phyloP scores from a whole-genome alignment of 805 yeast species.

The Candida fluviatilis region DNA sequence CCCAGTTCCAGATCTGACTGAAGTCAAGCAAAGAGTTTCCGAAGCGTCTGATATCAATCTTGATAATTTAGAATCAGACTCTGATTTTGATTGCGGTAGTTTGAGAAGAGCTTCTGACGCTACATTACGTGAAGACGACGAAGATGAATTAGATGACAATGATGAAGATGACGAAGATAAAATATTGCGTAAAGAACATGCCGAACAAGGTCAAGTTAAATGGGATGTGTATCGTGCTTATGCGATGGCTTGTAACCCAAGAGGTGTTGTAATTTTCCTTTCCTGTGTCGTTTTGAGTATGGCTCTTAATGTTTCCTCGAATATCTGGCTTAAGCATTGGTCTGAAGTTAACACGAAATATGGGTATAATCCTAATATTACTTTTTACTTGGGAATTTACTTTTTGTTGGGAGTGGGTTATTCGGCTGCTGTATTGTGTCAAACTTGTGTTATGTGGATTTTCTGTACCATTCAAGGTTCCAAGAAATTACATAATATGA shows the following conservation, averaged over 20 bases:
- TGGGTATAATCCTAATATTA: conserved; percentile 72
- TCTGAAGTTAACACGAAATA: conserved; percentile 76
- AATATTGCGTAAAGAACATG: conserved; percentile 61
- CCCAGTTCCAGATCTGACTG: conserved; percentile 10
- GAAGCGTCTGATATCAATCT: conserved; percentile 12
- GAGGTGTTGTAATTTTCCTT: conserved; percentile 57
- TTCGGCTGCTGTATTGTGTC: conserved; percentile 57
- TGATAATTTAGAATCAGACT: conserved; percentile 28
- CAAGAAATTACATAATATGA: conserved; percentile 62
- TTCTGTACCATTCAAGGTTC: conserved; percentile 84
- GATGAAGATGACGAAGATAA: conserved; percentile 35
- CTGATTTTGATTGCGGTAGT: conserved; percentile 25
- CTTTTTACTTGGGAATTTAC: conserved; percentile 70
- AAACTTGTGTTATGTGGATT: conserved; percentile 70
- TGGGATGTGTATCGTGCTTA: conserved; percentile 81
- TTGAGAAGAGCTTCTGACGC: conserved; percentile 66
- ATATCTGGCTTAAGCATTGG: conserved; percentile 96
- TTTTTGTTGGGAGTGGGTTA: conserved; percentile 68
- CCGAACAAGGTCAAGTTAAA: conserved; percentile 91
- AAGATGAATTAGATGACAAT: conserved; percentile 20
- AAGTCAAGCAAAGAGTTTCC: conserved; percentile 17
- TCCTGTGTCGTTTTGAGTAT: conserved; percentile 53
- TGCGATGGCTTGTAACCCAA: conserved; percentile 81
- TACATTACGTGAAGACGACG: conserved; percentile 36
- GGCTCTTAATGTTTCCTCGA: conserved; percentile 61